These are phyloP conservation scores for Talaromyces verruculosus DNA, from an alignment of 2,329 filamentous ascomycete species.

Conservation along the genomic window DNA sequence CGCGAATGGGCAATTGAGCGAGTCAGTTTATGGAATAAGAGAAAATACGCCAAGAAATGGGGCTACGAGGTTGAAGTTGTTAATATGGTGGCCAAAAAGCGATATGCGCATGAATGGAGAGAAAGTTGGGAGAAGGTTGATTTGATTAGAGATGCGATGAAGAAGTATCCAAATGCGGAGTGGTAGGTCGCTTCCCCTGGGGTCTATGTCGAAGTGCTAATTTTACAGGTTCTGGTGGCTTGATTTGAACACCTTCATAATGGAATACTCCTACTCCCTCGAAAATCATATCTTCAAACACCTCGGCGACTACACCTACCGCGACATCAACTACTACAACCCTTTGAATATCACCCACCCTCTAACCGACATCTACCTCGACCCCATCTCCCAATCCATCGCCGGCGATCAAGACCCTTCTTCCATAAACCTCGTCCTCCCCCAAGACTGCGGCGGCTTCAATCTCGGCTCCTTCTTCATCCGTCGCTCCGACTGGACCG, in stretches of 20 bases:
- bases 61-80: constrained; percentile 95
- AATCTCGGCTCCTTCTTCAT: constrained; percentile 96
- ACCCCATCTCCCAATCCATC: constrained; percentile 68
- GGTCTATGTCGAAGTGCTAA: constrained; percentile 2
- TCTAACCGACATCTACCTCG: constrained; percentile 70
- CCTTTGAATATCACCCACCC: constrained; percentile 92
- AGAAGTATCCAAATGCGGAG: constrained; percentile 92
- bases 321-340: constrained; percentile 95
- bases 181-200: constrained; percentile 62
- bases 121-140: constrained; percentile 99
- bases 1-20: constrained; percentile 97
- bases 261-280: constrained; percentile 90
- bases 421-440: constrained; percentile 83
- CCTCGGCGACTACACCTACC: constrained; percentile 73
- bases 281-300: constrained; percentile 87
- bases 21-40: constrained; percentile 94
- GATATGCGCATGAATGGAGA: constrained; percentile 97
- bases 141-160: constrained; percentile 80
- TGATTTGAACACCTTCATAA: constrained; percentile 94
- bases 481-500: constrained; percentile 80
- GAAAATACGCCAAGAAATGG: constrained; percentile 81
- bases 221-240: constrained; percentile 92
- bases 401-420: constrained; percentile 73
- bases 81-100: constrained; percentile 98
- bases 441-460: constrained; percentile 94